Base-by-base conservation (phyloP, 2,329 filamentous ascomycete species). In the Neocucurbitaria cava region DNA sequence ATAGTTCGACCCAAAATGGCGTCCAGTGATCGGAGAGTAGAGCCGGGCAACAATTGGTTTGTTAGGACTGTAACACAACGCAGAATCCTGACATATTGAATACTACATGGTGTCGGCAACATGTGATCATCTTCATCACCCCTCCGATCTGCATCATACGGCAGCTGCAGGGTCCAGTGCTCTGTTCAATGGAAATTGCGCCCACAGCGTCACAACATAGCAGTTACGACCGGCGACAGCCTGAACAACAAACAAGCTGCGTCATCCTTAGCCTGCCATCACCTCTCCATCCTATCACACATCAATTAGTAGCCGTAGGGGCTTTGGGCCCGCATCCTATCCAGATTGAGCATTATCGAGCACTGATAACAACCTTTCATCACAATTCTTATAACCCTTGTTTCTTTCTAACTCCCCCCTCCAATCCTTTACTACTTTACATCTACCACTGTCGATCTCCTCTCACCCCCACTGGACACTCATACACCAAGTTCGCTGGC, bases 271-370 rank as follows among this genome's bases (percentile, higher is more conserved):
- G 33, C 13, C 11, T 28, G 45, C 28, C 42, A n/a, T 44, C 40
- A 43, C 11, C 13, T 21, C 20, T 48, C 31, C 23, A 33, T 18
- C 13, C 33, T 33, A 50, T 23, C n/a, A 18, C 30, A 17, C 39
- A 48, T 24, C 18, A 15, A 46, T 43, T 11, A 33, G 39, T 21
- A 26, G 49, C 26, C 40, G n/a, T 17, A 23, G 20, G 38, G 50
- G 54, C 46, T 46, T 52, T 30, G n/a, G n/a, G n/a, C n/a, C n/a
- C 38, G 17, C 43, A 53, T 17, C 49, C 20, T 11, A 52, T 54
- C 55, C 52, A 58, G 46, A 40, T 30, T 35, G 39, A 46, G 41
- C 48, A 55, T 31, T 31, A n/a, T 36, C 20, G 31, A 5, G 46
- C 36, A 17, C 20, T 31, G 23, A 15, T 26, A 33, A 26, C n/a